These are phyloP conservation scores for Hanseniaspora opuntiae DNA, from an alignment of 805 yeast species.

Conservation along the genomic window DNA sequence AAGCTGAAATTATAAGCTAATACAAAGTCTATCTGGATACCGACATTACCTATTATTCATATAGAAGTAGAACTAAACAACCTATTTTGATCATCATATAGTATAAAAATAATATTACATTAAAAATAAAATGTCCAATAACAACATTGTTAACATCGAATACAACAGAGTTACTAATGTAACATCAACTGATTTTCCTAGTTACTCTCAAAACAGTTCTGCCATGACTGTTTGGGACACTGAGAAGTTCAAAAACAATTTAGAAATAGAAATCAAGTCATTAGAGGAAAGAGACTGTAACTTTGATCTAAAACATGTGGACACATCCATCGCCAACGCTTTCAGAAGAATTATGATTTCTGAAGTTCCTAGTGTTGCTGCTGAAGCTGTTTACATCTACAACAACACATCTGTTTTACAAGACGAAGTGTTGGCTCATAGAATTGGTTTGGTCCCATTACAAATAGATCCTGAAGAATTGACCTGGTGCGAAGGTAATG, in stretches of 20 bases:
- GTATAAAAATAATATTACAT: not conserved
- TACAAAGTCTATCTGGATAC: too few species aligned
- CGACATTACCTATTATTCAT: too few species aligned
- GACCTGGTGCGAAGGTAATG: conserved; percentile 61
- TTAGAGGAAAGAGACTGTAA: conserved; percentile 59
- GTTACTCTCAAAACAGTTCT: conserved; percentile 44
- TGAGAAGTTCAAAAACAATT: conserved; percentile 56
- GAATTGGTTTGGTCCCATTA: conserved; percentile 85
- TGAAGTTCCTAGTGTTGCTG: conserved; percentile 91
- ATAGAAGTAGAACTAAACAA: too few species aligned
- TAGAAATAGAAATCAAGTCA: conserved; percentile 54
- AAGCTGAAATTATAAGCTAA: too few species aligned
- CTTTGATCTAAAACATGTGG: conserved; percentile 75
- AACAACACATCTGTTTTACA: conserved; percentile 94
- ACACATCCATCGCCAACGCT: conserved; percentile 89
- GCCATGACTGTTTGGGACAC: conserved; percentile 70
- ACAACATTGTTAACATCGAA: conserved; percentile 69
- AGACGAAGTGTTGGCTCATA: conserved; percentile 91
- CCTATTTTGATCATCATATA: too few species aligned
- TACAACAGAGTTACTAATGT: conserved; percentile 85
- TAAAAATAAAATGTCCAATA: conserved; percentile 14
- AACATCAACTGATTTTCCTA: conserved; percentile 84
- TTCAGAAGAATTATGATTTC: conserved; percentile 93
- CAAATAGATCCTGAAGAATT: conserved; percentile 81
- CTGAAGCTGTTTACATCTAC: conserved; percentile 78